Conservation (phyloP, 2,329 filamentous ascomycete species). For the Colletotrichum lentis region DNA sequence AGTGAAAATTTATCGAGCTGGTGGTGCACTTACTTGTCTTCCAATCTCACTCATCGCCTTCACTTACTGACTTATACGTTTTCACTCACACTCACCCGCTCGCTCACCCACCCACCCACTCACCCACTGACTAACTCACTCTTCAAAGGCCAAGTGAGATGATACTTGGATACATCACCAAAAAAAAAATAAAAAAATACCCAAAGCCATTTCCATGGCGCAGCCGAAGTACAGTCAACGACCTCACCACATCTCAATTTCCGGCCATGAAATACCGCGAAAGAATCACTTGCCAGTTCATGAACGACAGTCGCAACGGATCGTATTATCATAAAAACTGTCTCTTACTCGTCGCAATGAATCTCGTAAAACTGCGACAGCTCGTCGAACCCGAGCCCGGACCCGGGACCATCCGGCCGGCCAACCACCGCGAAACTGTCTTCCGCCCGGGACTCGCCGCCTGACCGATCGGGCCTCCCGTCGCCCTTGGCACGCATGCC, state of each 20-base stretch:
- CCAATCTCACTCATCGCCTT: too few species aligned
- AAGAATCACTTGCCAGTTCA: slow-evolving; percentile 8
- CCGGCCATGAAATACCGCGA: neutral
- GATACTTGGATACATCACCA: neutral
- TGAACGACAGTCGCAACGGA: neutral
- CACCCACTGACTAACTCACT: neutral
- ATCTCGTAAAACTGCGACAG: slow-evolving; percentile 27
- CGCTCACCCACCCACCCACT: neutral
- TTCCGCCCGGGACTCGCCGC: neutral
- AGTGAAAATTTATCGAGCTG: too few species aligned
- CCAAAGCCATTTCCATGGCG: neutral
- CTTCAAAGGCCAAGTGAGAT: neutral
- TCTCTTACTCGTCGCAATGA: slow-evolving; percentile 21
- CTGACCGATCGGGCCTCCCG: neutral
- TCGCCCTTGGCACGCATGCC: neutral
- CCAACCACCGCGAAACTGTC: slow-evolving; percentile 9
- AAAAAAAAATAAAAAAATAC: too few species aligned
- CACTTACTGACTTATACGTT: too few species aligned
- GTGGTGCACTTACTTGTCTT: too few species aligned
- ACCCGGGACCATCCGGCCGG: neutral
- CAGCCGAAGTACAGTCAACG: neutral
- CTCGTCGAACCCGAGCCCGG: neutral
- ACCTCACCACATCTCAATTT: neutral
- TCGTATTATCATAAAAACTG: neutral
- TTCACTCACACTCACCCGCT: too few species aligned